phyloP scores from a whole-genome alignment of 306 rosid species.

The Medicago ruthenica region DNA sequence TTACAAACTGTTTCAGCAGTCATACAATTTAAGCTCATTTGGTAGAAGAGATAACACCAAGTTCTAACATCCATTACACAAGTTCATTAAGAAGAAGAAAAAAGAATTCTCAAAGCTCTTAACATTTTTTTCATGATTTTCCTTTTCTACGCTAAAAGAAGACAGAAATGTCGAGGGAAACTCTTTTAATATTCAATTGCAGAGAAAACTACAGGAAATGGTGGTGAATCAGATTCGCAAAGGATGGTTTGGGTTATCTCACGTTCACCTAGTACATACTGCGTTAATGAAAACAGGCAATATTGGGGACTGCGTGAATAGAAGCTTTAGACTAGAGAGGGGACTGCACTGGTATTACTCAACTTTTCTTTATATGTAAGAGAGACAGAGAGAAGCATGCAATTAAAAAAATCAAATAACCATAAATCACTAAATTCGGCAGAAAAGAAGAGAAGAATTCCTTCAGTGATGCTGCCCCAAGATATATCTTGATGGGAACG shows the following conservation, averaged over 20 bases:
- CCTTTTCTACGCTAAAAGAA: not conserved
- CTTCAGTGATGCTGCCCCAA: constrained; percentile 15
- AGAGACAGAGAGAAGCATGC: not conserved
- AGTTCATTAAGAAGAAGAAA: not conserved
- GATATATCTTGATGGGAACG: not conserved
- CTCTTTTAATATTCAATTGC: not conserved
- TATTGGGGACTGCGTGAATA: not conserved
- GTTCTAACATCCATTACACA: not conserved
- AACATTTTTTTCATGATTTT: not conserved
- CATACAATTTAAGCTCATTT: too few species aligned
- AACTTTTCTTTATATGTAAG: not conserved
- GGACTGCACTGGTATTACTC: not conserved
- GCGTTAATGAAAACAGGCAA: not conserved
- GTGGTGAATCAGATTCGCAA: not conserved
- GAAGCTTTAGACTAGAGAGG: not conserved
- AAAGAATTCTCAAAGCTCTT: not conserved
- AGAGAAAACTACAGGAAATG: not conserved
- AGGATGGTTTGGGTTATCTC: not conserved
- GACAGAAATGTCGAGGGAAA: not conserved
- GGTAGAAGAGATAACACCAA: not conserved
- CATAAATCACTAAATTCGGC: not conserved
- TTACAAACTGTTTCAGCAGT: too few species aligned
- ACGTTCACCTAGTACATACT: not conserved
- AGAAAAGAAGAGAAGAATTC: constrained; percentile 10
- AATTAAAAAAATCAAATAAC: not conserved